Evolutionary conservation across 306 rosid genomes (phyloP).

Genomic region (Dalbergia cultrata): DNA sequence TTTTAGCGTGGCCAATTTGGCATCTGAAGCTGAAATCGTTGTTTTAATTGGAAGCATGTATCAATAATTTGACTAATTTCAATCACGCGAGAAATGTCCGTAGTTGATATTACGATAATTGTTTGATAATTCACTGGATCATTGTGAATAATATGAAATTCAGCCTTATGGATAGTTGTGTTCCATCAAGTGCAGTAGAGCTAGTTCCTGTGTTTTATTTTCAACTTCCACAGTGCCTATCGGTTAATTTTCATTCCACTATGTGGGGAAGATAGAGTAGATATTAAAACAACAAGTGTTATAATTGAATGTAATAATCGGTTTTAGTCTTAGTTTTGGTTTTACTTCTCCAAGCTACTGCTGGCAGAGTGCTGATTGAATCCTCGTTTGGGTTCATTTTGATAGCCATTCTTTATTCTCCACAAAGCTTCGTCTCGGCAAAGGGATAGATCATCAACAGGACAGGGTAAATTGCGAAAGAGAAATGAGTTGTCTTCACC

Average conservation of each 20-base stretch:
- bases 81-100: neutral
- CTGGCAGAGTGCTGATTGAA: conserved; percentile 24
- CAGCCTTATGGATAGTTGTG: neutral
- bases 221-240: neutral
- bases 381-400: conserved; percentile 30
- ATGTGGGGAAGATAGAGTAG: neutral
- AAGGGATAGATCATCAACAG: conserved; percentile 53
- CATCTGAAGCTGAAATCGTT: conserved; percentile 24
- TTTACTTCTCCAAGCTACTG: conserved; percentile 14
- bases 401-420: conserved; percentile 78
- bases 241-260: neutral
- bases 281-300: neutral
- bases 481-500: conserved; percentile 60
- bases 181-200: conserved; percentile 8
- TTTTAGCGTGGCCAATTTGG: neutral
- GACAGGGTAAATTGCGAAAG: conserved; percentile 53
- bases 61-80: conserved; percentile 32
- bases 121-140: neutral
- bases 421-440: conserved; percentile 67
- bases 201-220: conserved; percentile 12
- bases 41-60: conserved; percentile 21
- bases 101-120: neutral
- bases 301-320: neutral
- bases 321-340: conserved; percentile 16
- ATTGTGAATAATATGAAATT: neutral